Conservation (phyloP, 176 grass and related monocot species). For the Thinopyrum elongatum region DNA sequence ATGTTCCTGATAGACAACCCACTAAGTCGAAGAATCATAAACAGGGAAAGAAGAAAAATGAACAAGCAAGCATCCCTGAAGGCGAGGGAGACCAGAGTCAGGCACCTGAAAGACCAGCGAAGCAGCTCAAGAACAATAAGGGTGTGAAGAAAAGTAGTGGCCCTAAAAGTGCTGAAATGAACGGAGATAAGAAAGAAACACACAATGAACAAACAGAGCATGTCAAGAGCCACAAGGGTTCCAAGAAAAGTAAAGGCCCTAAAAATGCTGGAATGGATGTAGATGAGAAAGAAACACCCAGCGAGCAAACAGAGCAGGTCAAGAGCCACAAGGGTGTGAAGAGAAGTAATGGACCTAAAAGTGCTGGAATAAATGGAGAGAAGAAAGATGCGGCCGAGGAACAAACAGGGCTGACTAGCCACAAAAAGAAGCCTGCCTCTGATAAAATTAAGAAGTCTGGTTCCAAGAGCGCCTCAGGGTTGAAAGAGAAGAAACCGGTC, state of each 20-base stretch:
- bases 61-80: background rate
- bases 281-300: conserved; percentile 4
- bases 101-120: conserved; percentile 28
- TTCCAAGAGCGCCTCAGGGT: conserved; percentile 9
- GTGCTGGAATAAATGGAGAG: background rate
- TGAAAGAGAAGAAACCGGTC: conserved; percentile 32
- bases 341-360: conserved; percentile 25
- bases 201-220: background rate
- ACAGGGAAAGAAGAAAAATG: conserved; percentile 32
- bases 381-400: background rate
- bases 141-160: conserved; percentile 10
- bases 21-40: conserved; percentile 31
- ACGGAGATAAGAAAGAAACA: background rate
- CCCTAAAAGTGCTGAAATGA: conserved; percentile 4
- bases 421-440: conserved; percentile 8
- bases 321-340: conserved; percentile 4
- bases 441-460: conserved; percentile 12
- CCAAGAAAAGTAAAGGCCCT: conserved; percentile 9
- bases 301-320: background rate
- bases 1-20: conserved; percentile 21
- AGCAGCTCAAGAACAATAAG: conserved; percentile 25
- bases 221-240: conserved; percentile 14
- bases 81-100: conserved; percentile 6
- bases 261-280: background rate
- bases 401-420: conserved; percentile 13